These are phyloP conservation scores for Cryptococcus sp. DNA, from an alignment of 1,284 basidiomycete genomes.

Conservation along the genomic window DNA sequence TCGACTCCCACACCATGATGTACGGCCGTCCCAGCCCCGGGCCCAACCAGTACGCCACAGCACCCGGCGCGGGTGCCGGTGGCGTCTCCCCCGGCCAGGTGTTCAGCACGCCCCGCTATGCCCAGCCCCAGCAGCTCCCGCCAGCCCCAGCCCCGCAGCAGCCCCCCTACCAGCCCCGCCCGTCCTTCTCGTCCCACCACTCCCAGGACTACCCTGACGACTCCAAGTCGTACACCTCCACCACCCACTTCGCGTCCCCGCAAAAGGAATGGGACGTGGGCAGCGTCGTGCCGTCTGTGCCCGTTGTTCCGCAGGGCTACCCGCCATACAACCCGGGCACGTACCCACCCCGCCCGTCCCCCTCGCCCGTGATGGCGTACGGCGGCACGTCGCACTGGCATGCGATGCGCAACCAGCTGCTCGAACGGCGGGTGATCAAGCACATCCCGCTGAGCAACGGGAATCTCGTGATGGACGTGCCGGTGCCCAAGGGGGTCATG, in stretches of 20 bases:
- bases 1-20: conserved; percentile 12
- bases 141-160: conserved; percentile 9
- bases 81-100: conserved; percentile 10
- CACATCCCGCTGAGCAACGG: conserved; percentile 77
- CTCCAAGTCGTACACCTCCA: conserved; percentile 37
- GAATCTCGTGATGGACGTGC: conserved; percentile 76
- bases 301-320: conserved; percentile 7
- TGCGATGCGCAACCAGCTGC: conserved; percentile 34
- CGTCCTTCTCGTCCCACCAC: conserved; percentile 26
- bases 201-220: conserved; percentile 36
- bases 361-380: conserved; percentile 17
- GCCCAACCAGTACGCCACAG: conserved; percentile 4
- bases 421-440: conserved; percentile 58
- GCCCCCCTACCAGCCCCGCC: conserved; percentile 18
- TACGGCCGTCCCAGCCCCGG: conserved; percentile 16
- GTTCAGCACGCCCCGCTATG: not conserved
- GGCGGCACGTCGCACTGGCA: conserved; percentile 44
- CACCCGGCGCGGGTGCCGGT: not conserved
- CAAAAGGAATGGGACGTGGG: conserved; percentile 41
- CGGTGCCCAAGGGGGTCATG: conserved; percentile 71
- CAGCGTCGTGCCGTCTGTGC: conserved; percentile 26
- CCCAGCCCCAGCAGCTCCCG: not conserved
- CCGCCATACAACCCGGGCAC: conserved; percentile 11
- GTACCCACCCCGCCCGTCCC: conserved; percentile 12
- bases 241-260: conserved; percentile 25